Percentiles rank a stretch among this genome's conserved stretches.
phyloP scores from a whole-genome alignment of 331 rosid genomes.

The Cydonia oblonga region DNA sequence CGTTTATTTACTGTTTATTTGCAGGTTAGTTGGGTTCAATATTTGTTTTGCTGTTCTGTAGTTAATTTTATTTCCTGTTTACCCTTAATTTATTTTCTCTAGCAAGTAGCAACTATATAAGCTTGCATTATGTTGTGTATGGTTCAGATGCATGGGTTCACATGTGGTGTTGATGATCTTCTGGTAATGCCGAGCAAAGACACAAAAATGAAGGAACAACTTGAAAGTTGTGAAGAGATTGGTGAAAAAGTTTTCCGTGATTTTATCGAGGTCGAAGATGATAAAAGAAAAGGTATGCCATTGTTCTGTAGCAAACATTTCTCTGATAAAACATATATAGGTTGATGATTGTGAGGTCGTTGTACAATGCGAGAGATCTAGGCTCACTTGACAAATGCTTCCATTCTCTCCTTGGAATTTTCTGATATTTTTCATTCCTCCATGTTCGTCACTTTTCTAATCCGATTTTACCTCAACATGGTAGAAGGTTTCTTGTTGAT shows the following conservation, averaged over 20 bases:
- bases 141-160: slow-evolving; percentile 78
- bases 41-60: background rate
- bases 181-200: slow-evolving; percentile 48
- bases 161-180: slow-evolving; percentile 94
- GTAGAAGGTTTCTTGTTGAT: background rate
- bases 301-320: background rate
- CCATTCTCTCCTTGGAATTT: background rate
- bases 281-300: slow-evolving; percentile 50
- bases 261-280: slow-evolving; percentile 47
- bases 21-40: slow-evolving; percentile 46
- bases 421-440: background rate
- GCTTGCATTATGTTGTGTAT: slow-evolving; percentile 10
- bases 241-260: slow-evolving; percentile 69
- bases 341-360: background rate
- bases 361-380: background rate
- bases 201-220: slow-evolving; percentile 53
- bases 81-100: background rate
- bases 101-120: background rate
- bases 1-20: slow-evolving; percentile 69
- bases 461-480: background rate
- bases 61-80: background rate
- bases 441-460: background rate
- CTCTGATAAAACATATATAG: background rate
- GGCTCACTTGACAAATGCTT: background rate
- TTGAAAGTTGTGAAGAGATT: slow-evolving; percentile 60